Conservation (phyloP, 2,329 filamentous ascomycete genomes). For the Waltergamsia citrina region DNA sequence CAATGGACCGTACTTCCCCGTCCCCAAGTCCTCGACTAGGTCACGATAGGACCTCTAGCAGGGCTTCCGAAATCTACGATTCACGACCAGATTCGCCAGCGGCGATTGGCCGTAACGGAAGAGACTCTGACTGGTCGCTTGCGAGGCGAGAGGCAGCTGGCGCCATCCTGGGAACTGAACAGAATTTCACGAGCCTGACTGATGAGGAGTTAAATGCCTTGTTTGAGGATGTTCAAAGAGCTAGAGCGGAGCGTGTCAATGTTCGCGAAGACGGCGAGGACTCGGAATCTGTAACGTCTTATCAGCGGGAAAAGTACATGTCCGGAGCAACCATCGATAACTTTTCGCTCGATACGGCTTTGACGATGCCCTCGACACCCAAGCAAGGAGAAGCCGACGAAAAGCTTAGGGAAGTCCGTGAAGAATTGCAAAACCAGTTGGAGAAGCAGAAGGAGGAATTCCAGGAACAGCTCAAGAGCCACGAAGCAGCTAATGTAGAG, state of each 20-base stretch:
- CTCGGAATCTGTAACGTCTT: constrained; percentile 80
- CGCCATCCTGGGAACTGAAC: constrained; percentile 80
- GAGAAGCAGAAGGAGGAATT: constrained; percentile 81
- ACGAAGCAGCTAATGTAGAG: constrained; percentile 66
- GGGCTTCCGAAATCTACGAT: constrained; percentile 69
- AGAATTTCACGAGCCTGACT: constrained; percentile 80
- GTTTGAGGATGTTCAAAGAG: constrained; percentile 88
- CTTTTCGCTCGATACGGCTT: constrained; percentile 85
- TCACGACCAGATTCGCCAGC: constrained; percentile 75
- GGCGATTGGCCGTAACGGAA: constrained; percentile 50
- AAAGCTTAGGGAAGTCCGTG: constrained; percentile 61
- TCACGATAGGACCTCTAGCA: constrained; percentile 76
- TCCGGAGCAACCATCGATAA: constrained; percentile 93
- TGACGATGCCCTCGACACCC: constrained; percentile 92
- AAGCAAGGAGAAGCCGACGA: constrained; percentile 70
- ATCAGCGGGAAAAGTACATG: constrained; percentile 87
- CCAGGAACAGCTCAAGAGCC: constrained; percentile 64
- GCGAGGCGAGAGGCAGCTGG: constrained; percentile 88
- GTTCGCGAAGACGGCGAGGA: constrained; percentile 79
- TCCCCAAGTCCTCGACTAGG: constrained; percentile 54
- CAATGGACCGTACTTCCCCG: constrained; percentile 45
- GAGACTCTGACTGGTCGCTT: constrained; percentile 91
- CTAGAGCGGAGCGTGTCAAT: constrained; percentile 65
- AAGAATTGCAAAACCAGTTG: constrained; percentile 75
- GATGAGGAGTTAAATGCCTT: constrained; percentile 91